These are phyloP conservation scores for Daldinia concentrica DNA, from an alignment of 495 filamentous ascomycete species.

Conservation along the genomic window DNA sequence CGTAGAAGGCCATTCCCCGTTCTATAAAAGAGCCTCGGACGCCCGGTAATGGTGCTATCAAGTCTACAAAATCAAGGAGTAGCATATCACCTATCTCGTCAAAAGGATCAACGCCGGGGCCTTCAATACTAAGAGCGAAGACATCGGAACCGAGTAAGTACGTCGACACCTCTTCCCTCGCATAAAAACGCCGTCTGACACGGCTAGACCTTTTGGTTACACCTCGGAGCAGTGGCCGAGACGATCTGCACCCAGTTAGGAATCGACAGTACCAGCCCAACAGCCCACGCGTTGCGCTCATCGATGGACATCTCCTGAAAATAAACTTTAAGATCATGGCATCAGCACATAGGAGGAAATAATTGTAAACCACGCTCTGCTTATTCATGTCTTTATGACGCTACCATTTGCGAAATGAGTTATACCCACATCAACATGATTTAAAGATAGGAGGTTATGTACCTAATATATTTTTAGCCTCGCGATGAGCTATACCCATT, in stretches of 20 bases:
- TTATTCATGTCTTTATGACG: constrained; percentile 6
- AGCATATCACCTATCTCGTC: constrained; percentile 31
- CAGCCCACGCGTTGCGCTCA: constrained; percentile 11
- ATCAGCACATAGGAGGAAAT: constrained; percentile 5
- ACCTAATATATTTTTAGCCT: not conserved
- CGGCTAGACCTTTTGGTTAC: constrained; percentile 44
- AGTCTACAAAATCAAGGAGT: constrained; percentile 16
- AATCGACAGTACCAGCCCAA: not conserved
- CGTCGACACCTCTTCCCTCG: constrained; percentile 15
- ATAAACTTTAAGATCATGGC: not conserved
- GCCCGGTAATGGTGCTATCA: constrained; percentile 1
- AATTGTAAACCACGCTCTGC: not conserved
- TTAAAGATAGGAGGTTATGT: not conserved
- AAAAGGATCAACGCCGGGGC: constrained; percentile 29
- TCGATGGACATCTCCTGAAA: constrained; percentile 32
- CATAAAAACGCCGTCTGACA: constrained; percentile 1
- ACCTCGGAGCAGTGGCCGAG: constrained; percentile 46
- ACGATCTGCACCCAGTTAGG: constrained; percentile 43
- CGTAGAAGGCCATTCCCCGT: constrained; percentile 27
- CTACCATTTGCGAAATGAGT: constrained; percentile 16
- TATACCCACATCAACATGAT: constrained; percentile 24
- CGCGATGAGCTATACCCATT: not conserved
- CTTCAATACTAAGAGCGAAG: constrained; percentile 27
- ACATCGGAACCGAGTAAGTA: constrained; percentile 43
- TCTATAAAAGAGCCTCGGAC: constrained; percentile 21